Conservation (phyloP, 2,329 filamentous ascomycete genomes). For the Aspergillus jensenii region DNA sequence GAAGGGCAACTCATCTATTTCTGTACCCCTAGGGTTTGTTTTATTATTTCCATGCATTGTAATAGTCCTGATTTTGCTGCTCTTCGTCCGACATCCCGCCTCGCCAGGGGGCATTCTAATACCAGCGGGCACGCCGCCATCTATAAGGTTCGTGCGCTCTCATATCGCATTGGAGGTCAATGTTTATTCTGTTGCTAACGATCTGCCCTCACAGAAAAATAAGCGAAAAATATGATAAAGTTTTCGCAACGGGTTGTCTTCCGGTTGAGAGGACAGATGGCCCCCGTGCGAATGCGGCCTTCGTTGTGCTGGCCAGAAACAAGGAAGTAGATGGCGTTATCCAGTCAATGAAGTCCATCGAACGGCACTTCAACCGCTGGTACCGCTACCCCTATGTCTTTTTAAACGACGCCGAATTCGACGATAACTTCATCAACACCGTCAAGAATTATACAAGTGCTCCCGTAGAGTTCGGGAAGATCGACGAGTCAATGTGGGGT, state of each 20-base stretch:
- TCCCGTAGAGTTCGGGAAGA: constrained; percentile 88
- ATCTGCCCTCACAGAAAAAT: constrained; percentile 68
- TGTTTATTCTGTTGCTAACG: constrained; percentile 17
- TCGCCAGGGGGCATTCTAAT: constrained; percentile 80
- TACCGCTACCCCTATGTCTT: constrained; percentile 99
- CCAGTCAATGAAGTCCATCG: constrained; percentile 95
- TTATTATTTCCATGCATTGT: constrained; percentile 90
- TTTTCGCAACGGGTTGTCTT: constrained; percentile 88
- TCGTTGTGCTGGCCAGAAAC: constrained; percentile 92
- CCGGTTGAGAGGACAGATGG: constrained; percentile 68
- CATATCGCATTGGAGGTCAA: background rate
- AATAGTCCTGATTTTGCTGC: constrained; percentile 82
- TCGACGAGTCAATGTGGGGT: constrained; percentile 88
- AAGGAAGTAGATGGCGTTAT: constrained; percentile 95
- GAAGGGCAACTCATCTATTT: constrained; percentile 87
- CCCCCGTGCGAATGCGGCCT: constrained; percentile 87
- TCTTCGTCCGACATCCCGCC: constrained; percentile 85
- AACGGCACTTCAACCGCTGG: constrained; percentile 98
- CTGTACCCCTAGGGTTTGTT: constrained; percentile 87
- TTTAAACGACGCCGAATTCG: constrained; percentile 96
- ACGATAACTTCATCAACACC: constrained; percentile 85
- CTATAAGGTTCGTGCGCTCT: constrained; percentile 70
- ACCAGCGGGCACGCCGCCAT: constrained; percentile 82
- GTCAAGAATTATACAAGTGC: constrained; percentile 88
- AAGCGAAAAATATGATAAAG: constrained; percentile 94